These are phyloP conservation scores for Lachnellula hyalina DNA, from an alignment of 2,329 filamentous ascomycete species.

Conservation along the genomic window DNA sequence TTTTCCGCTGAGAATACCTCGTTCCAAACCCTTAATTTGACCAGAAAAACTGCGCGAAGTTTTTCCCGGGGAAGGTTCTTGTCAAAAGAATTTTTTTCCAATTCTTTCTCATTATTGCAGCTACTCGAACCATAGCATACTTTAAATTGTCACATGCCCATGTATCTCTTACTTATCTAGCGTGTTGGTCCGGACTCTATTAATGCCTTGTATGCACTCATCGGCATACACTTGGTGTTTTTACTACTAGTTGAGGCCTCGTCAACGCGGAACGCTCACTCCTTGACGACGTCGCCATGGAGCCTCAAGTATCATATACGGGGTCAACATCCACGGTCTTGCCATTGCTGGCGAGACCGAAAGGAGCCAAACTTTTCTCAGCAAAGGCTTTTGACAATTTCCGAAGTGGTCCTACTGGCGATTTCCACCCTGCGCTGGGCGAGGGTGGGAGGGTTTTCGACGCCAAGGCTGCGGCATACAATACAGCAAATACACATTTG, in stretches of 20 bases:
- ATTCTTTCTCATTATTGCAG: too few species aligned
- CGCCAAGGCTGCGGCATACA: conserved; percentile 54
- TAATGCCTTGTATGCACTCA: neutral
- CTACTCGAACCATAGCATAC: too few species aligned
- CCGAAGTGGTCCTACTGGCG: conserved; percentile 16
- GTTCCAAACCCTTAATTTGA: neutral
- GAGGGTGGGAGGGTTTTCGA: conserved; percentile 45
- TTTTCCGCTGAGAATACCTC: neutral
- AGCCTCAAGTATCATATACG: conserved; percentile 19
- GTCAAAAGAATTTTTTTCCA: too few species aligned
- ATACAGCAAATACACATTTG: conserved; percentile 68
- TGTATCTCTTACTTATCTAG: neutral
- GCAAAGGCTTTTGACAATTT: conserved; percentile 26
- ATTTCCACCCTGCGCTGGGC: conserved; percentile 17
- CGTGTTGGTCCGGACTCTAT: neutral
- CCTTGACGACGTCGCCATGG: neutral
- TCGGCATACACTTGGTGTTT: neutral
- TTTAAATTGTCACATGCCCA: too few species aligned
- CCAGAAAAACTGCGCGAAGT: neutral
- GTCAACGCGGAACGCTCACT: neutral
- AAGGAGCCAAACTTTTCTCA: conserved; percentile 13
- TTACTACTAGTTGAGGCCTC: neutral
- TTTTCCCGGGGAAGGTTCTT: neutral
- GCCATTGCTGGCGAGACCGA: conserved; percentile 22
- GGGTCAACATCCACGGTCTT: conserved; percentile 23